Evolutionary conservation across 129 eudicot species (phyloP), one percentile per base, ranked within the genome.

Genomic region (Apium graveolens): DNA sequence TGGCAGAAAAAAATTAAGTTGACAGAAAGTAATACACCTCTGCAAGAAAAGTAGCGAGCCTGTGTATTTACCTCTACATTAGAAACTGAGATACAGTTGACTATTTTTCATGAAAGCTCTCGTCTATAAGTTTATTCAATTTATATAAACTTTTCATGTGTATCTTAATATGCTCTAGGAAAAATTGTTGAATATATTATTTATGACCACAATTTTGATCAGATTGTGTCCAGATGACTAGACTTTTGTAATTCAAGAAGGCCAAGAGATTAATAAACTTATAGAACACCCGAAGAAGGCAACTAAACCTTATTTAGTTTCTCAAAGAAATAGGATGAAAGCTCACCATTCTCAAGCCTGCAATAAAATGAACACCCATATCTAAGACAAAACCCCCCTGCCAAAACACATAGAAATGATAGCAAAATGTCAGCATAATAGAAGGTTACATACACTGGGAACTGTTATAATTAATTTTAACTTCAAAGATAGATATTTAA

Each of bases 381-480:
- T 95, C 99, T 17, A 95, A 88, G 83, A 92, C 87, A 81, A 95
- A 95, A 65, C 97, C 99, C 16, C 99, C 99, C 99, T 95, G 94
- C 78, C 85, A 84, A 48, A 79, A 43, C 16, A 43, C 11, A 73
- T 65, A 4, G 37, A 68, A 76, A 53, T 0, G 45, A 66, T 42
- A 5, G 10, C 27, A 29, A 18, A 13, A 42, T 9, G 49, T 71
- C 34, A 70, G 63, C 20, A 79, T 57, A 24, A 21, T 26, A n/a
- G n/a, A 60, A 60, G 68, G 66, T 57, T 5, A 21, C 12, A 7
- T 6, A 2, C 31, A 24, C 5, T 20, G 14, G n/a, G 27, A 5
- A 57, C 66, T 55, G 63, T 55, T 7, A 9, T 14, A 55, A 24
- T 55, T 6, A 6, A 21, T 55, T 55, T 55, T 24, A 55, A 55